Percentiles rank a stretch among this genome's conserved stretches.
Conservation (phyloP, 208 protist species). For the Trichomonas vaginalis region DNA sequence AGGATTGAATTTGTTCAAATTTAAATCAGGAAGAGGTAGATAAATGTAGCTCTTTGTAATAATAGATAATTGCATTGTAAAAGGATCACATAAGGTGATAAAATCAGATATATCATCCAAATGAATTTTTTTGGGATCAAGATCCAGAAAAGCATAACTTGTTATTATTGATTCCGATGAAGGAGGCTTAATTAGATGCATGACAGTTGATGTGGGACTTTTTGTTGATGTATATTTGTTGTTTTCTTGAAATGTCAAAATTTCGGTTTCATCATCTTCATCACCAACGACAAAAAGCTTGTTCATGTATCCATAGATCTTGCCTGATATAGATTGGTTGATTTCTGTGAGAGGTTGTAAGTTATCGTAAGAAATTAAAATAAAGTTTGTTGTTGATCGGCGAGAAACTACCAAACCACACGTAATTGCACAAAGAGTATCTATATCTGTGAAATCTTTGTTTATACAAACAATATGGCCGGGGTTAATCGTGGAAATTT, state of each 20-base stretch:
- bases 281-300: not conserved
- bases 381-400: not conserved
- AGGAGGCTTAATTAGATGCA: not conserved
- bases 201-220: not conserved
- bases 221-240: not conserved
- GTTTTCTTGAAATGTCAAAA: not conserved
- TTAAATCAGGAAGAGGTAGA: too few species aligned
- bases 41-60: too few species aligned
- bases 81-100: too few species aligned
- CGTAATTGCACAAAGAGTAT: not conserved
- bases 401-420: not conserved
- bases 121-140: not conserved
- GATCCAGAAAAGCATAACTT: not conserved
- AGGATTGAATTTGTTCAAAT: too few species aligned
- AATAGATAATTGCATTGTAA: too few species aligned
- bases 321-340: not conserved
- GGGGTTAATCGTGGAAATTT: not conserved
- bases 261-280: not conserved
- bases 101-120: too few species aligned
- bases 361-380: not conserved
- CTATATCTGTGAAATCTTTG: not conserved
- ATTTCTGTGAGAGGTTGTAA: not conserved
- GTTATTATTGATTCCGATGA: not conserved
- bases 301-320: not conserved
- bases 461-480: not conserved